A percentile compares a stretch with the other conserved stretches of the same genome.
Evolutionary conservation across 345 rosid species (phyloP).

Genomic region (Psidium guajava): DNA sequence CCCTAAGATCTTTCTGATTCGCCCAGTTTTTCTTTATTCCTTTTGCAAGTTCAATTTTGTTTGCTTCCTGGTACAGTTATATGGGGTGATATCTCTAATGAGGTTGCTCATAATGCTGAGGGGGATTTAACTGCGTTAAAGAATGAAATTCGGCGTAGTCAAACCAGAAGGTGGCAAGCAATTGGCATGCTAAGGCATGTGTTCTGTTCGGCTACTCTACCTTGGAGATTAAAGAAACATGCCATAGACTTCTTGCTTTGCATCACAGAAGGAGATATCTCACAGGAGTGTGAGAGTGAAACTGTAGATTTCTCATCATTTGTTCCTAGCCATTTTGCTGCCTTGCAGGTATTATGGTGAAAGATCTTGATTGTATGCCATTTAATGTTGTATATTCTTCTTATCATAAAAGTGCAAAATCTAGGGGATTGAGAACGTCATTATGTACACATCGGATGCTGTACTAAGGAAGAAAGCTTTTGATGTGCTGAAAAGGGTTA

Average conservation of each 20-base stretch:
- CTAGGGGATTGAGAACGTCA: slow-evolving; percentile 48
- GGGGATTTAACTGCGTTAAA: slow-evolving; percentile 27
- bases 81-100: slow-evolving; percentile 44
- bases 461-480: slow-evolving; percentile 58
- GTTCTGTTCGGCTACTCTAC: slow-evolving; percentile 38
- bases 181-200: slow-evolving; percentile 61
- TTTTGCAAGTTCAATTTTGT: background rate
- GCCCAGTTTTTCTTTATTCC: background rate
- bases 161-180: slow-evolving; percentile 65
- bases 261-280: slow-evolving; percentile 32
- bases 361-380: background rate
- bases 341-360: slow-evolving; percentile 48
- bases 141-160: slow-evolving; percentile 45
- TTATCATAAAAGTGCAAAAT: slow-evolving; percentile 3
- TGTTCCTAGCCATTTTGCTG: slow-evolving; percentile 48
- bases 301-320: slow-evolving; percentile 36
- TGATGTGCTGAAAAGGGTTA: slow-evolving; percentile 65
- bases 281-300: slow-evolving; percentile 18
- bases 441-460: slow-evolving; percentile 44
- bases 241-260: slow-evolving; percentile 54
- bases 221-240: slow-evolving; percentile 63
- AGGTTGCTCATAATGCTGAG: slow-evolving; percentile 35
- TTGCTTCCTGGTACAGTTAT: slow-evolving; percentile 37
- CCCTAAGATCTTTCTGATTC: background rate
- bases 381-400: background rate